These are phyloP conservation scores for Neckera pumila DNA, from an alignment of 225 moss, liverwort and hornwort genomes.

Conservation along the genomic window DNA sequence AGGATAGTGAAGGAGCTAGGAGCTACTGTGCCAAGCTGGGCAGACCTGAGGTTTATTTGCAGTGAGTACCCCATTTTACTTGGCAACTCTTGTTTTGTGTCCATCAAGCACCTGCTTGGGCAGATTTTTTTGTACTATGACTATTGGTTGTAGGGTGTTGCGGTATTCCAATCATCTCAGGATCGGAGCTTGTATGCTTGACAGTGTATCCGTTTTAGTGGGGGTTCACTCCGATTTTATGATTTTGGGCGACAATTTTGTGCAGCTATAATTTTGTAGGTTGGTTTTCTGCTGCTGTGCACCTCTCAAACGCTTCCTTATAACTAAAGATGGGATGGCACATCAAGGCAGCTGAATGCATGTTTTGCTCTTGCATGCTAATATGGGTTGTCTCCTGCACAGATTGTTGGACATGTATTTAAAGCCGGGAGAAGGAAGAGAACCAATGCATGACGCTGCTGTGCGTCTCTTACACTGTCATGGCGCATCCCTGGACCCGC, in stretches of 20 bases:
- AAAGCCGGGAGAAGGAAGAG: conserved; percentile 84
- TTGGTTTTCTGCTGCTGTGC: not conserved
- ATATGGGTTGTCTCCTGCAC: not conserved
- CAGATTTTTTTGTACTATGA: not conserved
- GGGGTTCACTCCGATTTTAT: not conserved
- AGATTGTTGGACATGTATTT: conserved; percentile 99
- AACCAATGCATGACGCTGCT: conserved; percentile 93
- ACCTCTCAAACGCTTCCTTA: not conserved
- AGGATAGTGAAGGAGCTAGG: conserved; percentile 88
- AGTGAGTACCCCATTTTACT: conserved; percentile 42
- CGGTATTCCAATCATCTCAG: not conserved
- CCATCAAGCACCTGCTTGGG: not conserved
- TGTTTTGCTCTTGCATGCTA: not conserved
- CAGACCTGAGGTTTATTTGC: conserved; percentile 75
- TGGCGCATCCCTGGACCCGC: conserved; percentile 79
- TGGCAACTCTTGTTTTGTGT: not conserved
- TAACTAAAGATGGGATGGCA: not conserved
- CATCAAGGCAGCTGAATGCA: not conserved
- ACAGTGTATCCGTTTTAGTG: not conserved
- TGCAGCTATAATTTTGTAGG: not conserved
- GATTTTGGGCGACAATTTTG: not conserved
- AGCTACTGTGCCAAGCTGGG: conserved; percentile 88
- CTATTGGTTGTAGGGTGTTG: not conserved
- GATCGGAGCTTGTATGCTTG: not conserved
- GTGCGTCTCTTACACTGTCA: conserved; percentile 90